Evolutionary conservation across 164 flowering plant genomes (phyloP), one percentile per base, ranked within the genome.

Genomic region (Stephania cephalantha): DNA sequence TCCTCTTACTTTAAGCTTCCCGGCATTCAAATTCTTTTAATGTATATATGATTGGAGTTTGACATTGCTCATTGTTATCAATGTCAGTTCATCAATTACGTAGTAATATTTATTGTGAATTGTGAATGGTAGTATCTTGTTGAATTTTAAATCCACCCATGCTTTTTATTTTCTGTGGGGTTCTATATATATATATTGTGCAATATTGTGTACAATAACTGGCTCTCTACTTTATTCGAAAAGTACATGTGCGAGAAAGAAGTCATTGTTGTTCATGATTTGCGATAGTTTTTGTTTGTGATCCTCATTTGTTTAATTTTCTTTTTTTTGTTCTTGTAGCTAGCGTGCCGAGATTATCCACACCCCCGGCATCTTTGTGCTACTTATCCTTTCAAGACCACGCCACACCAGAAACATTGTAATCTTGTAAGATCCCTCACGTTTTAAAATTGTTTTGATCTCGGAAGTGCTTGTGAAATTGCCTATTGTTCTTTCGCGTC

Each of bases 281-380:
- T 66, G 31, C 69, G 22, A 11, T 13, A 9, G 42, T 70, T 30
- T 70, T n/a, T 18, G 29, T 22, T 46, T 46, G 17, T 55, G 15
- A 46, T 45, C 30, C 46, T 29, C 25, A 29, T 30, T 58, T 45
- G 69, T 70, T n/a, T 55, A 71, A 7, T 42, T 73, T 68, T 74
- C 11, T 64, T 73, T 68, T 74, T 11, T 64, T 46, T 74, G 74
- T 15, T 70, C 8, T 77, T 83, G 78, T 86, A 95, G 99, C 74
- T 95, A 76, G 99, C 99, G 30, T 95, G 99, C 83, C 83, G 98
- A 82, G 99, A 95, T 78, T 95, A 78, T 48, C 92, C 99, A 78
- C 99, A 95, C 81, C 69, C 98, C 12, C 84, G 99, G 52, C 92
- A 91, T 80, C 82, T 79, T 25, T 95, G 99, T 81, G 94, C 82